Percentiles rank a stretch among this genome's conserved stretches.
Evolutionary conservation across 108 stramenopile genomes (phyloP).

Genomic region (Conticribra weissflogii): DNA sequence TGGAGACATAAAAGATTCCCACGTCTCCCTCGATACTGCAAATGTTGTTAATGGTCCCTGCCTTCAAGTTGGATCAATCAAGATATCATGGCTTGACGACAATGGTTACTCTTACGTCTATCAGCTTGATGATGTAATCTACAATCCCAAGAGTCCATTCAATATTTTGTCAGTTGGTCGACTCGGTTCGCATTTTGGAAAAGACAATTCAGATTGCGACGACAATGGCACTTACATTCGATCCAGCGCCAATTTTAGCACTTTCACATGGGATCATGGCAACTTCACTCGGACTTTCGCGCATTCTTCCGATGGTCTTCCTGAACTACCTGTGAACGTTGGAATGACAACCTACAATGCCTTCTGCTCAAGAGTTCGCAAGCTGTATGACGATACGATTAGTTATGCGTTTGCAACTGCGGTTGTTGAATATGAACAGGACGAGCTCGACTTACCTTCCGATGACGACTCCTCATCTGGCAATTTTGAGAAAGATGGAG

Average conservation of each 20-base stretch:
- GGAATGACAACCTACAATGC: neutral
- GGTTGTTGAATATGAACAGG: constrained; percentile 3
- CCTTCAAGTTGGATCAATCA: neutral
- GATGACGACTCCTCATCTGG: no score
- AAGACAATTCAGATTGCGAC: neutral
- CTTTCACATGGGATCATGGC: constrained; percentile 11
- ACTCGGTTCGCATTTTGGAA: constrained; percentile 2
- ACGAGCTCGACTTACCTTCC: neutral
- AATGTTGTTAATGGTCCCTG: no score
- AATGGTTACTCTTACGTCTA: neutral
- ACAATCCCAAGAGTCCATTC: constrained; percentile 1
- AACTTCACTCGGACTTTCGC: neutral
- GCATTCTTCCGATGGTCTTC: neutral
- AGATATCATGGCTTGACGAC: neutral
- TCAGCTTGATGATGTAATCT: neutral
- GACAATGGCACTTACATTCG: neutral
- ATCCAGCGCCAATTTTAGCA: neutral
- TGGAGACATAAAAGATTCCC: neutral
- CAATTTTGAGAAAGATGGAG: constrained; percentile 3
- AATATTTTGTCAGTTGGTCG: constrained; percentile 5
- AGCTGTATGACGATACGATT: constrained; percentile 12
- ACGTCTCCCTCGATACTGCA: no score
- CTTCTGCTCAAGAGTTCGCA: neutral
- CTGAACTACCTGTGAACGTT: constrained; percentile 5
- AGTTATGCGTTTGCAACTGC: constrained; percentile 3